Percentiles rank a stretch among this genome's conserved stretches.
These are phyloP conservation scores for Clavariopsis aquatica DNA, from an alignment of 495 filamentous ascomycete genomes.

Conservation along the genomic window DNA sequence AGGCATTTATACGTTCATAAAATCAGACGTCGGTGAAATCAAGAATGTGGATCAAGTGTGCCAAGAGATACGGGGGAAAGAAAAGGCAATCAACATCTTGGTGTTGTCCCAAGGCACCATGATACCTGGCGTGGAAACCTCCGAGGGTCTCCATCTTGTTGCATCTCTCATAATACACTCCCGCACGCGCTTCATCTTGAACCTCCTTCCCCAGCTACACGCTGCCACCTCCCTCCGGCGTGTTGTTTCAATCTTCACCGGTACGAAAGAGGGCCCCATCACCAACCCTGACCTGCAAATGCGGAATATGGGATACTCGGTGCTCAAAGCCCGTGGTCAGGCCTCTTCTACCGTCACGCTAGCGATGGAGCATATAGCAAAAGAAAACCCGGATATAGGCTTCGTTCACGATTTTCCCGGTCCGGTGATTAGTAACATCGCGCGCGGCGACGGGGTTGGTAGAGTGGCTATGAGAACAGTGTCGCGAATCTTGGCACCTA, in stretches of 20 bases:
- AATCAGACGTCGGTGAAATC: constrained; percentile 58
- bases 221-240: constrained; percentile 43
- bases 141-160: constrained; percentile 37
- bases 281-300: constrained; percentile 52
- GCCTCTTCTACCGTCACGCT: constrained; percentile 54
- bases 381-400: constrained; percentile 51
- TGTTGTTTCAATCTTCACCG: constrained; percentile 59
- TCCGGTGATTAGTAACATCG: constrained; percentile 49
- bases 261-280: constrained; percentile 57
- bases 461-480: background rate
- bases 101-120: constrained; percentile 55
- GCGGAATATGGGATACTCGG: constrained; percentile 34
- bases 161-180: constrained; percentile 31
- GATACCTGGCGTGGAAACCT: constrained; percentile 37
- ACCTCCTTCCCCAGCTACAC: constrained; percentile 62
- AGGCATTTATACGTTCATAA: constrained; percentile 57
- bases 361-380: constrained; percentile 52
- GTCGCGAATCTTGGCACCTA: constrained; percentile 37
- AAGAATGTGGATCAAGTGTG: constrained; percentile 60
- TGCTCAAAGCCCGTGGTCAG: constrained; percentile 49
- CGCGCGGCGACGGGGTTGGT: constrained; percentile 28
- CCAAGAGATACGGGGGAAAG: constrained; percentile 53
- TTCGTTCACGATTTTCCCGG: constrained; percentile 65
- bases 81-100: constrained; percentile 60
- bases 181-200: constrained; percentile 46